Conservation (phyloP, 208 protist genomes). For the Naegleria gruberi region DNA sequence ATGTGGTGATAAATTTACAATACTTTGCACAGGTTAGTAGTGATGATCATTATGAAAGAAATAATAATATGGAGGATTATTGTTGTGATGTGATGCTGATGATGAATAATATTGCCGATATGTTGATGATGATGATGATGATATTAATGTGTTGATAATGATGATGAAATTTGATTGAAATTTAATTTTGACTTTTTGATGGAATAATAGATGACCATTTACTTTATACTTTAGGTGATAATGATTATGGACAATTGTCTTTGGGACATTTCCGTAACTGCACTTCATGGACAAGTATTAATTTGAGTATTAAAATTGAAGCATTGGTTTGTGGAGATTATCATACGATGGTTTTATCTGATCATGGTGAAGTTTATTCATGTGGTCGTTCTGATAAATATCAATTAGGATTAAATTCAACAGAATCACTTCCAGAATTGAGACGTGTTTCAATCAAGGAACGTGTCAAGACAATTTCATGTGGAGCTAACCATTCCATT, state of each 20-base stretch:
- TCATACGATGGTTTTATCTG: neutral
- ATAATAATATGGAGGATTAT: too few relatives aligned
- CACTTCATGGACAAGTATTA: neutral
- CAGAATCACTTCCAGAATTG: neutral
- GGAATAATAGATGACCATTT: neutral
- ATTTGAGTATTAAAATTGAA: neutral
- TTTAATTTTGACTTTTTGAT: neutral
- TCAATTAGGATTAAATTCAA: neutral
- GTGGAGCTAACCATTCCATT: neutral
- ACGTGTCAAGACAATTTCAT: neutral
- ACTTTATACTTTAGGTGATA: neutral
- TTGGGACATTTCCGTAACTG: neutral
- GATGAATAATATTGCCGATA: too few relatives aligned
- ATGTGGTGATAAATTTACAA: constrained; percentile 8
- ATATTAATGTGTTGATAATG: neutral
- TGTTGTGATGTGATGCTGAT: too few relatives aligned
- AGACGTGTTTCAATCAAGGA: neutral
- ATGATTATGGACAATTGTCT: neutral
- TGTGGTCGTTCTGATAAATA: neutral
- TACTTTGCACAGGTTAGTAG: neutral
- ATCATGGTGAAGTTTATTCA: neutral
- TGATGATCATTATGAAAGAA: neutral
- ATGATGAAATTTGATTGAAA: neutral
- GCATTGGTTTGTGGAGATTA: neutral
- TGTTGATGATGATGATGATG: too few relatives aligned